phyloP scores from a whole-genome alignment of 148 eudicot species.

The Amaranthus palmeri region DNA sequence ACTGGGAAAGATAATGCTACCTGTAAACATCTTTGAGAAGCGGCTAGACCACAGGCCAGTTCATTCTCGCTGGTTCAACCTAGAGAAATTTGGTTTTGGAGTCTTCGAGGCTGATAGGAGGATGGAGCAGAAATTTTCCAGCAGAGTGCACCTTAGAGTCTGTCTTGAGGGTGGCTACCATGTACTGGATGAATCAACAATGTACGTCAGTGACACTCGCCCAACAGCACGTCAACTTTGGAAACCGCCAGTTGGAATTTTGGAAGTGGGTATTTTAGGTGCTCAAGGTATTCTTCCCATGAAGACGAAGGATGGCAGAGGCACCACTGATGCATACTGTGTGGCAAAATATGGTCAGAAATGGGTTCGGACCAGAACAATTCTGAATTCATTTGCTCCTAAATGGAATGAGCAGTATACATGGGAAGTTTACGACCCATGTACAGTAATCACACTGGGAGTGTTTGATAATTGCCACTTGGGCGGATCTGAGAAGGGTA shows the following conservation, averaged over 20 bases:
- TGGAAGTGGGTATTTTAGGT: slow-evolving; percentile 66
- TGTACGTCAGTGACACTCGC: slow-evolving; percentile 63
- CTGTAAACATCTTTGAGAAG: slow-evolving; percentile 42
- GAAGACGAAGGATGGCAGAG: slow-evolving; percentile 54
- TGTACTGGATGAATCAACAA: slow-evolving; percentile 67
- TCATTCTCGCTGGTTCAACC: slow-evolving; percentile 62
- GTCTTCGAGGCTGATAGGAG: slow-evolving; percentile 53
- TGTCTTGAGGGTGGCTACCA: slow-evolving; percentile 77
- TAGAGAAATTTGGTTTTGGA: slow-evolving; percentile 56
- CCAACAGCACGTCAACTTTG: slow-evolving; percentile 68
- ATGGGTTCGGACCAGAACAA: slow-evolving; percentile 73
- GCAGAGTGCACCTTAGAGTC: slow-evolving; percentile 52
- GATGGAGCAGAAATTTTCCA: slow-evolving; percentile 57
- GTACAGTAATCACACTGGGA: slow-evolving; percentile 66
- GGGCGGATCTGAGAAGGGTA: slow-evolving; percentile 41
- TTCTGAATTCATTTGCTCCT: slow-evolving; percentile 50
- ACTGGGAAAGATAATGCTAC: slow-evolving; percentile 40
- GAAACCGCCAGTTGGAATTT: slow-evolving; percentile 67
- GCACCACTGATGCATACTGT: slow-evolving; percentile 65
- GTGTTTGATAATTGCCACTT: slow-evolving; percentile 69
- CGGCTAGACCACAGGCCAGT: slow-evolving; percentile 57
- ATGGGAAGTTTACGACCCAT: slow-evolving; percentile 77
- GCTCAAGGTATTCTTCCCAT: slow-evolving; percentile 62
- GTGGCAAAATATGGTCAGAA: slow-evolving; percentile 78
- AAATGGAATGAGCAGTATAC: slow-evolving; percentile 87